Conservation (phyloP, 1,284 basidiomycete species). For the Rhizoctonia solani region DNA sequence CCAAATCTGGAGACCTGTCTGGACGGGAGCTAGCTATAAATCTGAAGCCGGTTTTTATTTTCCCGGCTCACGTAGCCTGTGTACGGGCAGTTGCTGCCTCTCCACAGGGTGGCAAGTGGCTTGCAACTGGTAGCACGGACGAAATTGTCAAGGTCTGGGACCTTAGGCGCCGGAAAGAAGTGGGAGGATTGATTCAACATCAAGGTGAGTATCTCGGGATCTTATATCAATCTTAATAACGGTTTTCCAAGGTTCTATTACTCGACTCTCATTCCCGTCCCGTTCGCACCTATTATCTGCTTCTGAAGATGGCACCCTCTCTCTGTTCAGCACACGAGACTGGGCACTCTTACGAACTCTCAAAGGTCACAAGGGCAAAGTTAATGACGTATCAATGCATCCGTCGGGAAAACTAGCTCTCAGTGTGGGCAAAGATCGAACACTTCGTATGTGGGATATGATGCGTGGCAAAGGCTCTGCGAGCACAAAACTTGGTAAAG, state of each 20-base stretch:
- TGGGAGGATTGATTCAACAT: conserved; percentile 91
- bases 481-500: conserved; percentile 84
- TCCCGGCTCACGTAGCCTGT: conserved; percentile 93
- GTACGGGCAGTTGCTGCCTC: conserved; percentile 88
- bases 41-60: conserved; percentile 88
- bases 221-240: not conserved
- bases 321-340: conserved; percentile 88
- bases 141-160: conserved; percentile 99
- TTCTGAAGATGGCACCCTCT: conserved; percentile 87
- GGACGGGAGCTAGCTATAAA: conserved; percentile 42
- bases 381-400: conserved; percentile 90
- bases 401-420: conserved; percentile 90
- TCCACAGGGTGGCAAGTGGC: conserved; percentile 88
- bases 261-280: conserved; percentile 84
- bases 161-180: conserved; percentile 83
- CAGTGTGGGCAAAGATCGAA: conserved; percentile 88
- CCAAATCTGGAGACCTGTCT: conserved; percentile 41
- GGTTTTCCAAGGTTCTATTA: conserved; percentile 77
- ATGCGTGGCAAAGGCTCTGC: conserved; percentile 92
- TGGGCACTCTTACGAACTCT: conserved; percentile 88
- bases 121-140: conserved; percentile 92
- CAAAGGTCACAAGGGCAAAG: conserved; percentile 90
- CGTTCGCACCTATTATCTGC: conserved; percentile 87
- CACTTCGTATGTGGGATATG: conserved; percentile 96
- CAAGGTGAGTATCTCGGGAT: conserved; percentile 62